A percentile compares a stretch with the other conserved stretches of the same genome.
Evolutionary conservation across 257 asterid species (phyloP).

Genomic region (Ajuga chamaepitys): DNA sequence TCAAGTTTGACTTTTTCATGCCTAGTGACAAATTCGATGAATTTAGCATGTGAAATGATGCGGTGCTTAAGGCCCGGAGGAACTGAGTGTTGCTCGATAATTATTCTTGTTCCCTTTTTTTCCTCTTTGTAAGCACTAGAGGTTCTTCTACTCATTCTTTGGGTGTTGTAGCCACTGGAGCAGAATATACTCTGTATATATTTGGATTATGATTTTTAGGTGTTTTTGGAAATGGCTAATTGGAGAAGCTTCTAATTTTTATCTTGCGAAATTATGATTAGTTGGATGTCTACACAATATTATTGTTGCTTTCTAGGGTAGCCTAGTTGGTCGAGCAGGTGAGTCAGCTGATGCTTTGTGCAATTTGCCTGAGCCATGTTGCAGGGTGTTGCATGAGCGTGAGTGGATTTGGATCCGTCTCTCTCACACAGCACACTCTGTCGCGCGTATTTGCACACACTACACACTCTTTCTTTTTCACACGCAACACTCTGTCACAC

Average conservation of each 20-base stretch:
- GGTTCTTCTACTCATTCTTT: slow-evolving; percentile 1
- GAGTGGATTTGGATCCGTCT: no score
- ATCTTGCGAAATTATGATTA: no score
- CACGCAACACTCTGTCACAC: no score
- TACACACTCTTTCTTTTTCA: no score
- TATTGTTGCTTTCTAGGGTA: no score
- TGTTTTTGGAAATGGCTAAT: background rate
- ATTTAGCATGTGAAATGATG: slow-evolving; percentile 20
- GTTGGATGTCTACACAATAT: no score
- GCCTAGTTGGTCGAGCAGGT: no score
- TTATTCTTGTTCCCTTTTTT: background rate
- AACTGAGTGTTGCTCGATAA: slow-evolving; percentile 2
- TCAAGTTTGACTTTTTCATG: slow-evolving; percentile 81
- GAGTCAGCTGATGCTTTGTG: no score
- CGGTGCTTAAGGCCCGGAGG: slow-evolving; percentile 5
- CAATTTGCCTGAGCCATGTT: no score
- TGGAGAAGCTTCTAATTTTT: slow-evolving; percentile 1
- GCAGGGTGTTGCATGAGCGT: background rate
- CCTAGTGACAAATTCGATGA: slow-evolving; percentile 46
- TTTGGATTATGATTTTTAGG: slow-evolving; percentile 4
- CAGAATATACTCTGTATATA: slow-evolving; percentile 27
- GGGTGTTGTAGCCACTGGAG: slow-evolving; percentile 21
- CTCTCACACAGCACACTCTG: no score
- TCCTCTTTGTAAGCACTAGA: background rate
- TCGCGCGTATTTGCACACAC: no score